These are phyloP conservation scores for Salvia splendens DNA, from an alignment of 257 asterid genomes.

Conservation along the genomic window DNA sequence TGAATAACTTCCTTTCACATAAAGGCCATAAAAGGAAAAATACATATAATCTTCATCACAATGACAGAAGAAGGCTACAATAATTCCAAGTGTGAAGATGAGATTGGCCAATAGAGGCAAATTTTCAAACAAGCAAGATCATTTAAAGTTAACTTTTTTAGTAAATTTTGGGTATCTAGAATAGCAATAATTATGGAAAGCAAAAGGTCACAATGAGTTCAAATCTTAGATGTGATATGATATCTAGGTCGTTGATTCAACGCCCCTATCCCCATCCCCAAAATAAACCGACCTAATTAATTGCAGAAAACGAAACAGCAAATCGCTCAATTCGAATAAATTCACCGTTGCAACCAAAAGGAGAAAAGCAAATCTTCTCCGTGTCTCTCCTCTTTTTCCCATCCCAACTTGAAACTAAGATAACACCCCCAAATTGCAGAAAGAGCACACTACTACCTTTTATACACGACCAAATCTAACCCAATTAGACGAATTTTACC, in stretches of 20 bases:
- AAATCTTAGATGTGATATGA: conserved; percentile 15
- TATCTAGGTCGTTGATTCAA: conserved; percentile 2
- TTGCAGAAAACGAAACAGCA: conserved; percentile 18
- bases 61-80: conserved; percentile 13
- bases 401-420: background rate
- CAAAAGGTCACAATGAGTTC: conserved; percentile 19
- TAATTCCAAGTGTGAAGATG: conserved; percentile 24
- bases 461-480: conserved; percentile 16
- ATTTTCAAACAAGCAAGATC: background rate
- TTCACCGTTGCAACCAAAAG: conserved; percentile 2
- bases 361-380: conserved; percentile 10
- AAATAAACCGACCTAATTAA: conserved; percentile 25
- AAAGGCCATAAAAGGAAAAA: conserved; percentile 11
- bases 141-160: background rate
- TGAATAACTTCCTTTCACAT: background rate
- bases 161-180: background rate
- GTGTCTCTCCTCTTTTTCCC: background rate
- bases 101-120: background rate
- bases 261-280: conserved; percentile 20
- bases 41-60: background rate
- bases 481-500: conserved; percentile 29
- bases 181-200: conserved; percentile 26
- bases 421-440: conserved; percentile 19
- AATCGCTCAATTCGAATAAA: background rate
- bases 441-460: background rate